Percentiles rank a stretch among this genome's conserved stretches.
Conservation (phyloP, 768 basidiomycete genomes). For the Collybia mongolica region DNA sequence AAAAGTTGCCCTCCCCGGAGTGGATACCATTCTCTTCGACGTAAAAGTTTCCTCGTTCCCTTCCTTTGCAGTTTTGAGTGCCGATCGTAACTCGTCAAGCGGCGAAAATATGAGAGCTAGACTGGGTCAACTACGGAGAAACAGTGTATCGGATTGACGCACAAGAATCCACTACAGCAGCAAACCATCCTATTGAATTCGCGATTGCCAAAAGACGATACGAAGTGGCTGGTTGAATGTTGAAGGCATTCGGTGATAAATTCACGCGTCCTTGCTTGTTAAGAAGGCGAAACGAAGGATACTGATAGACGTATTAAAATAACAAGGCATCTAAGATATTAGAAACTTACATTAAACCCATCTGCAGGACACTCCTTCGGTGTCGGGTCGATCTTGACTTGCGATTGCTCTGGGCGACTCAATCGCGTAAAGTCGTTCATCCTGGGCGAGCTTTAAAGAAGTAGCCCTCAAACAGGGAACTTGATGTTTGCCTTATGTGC, state of each 20-base stretch:
- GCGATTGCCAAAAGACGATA: slow-evolving; percentile 58
- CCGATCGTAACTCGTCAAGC: slow-evolving; percentile 56
- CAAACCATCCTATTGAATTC: slow-evolving; percentile 69
- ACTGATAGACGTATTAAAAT: slow-evolving; percentile 29
- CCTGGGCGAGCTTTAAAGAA: neutral
- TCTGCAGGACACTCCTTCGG: slow-evolving; percentile 37
- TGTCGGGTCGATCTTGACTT: slow-evolving; percentile 34
- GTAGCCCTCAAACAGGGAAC: slow-evolving; percentile 7
- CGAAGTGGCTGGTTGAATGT: slow-evolving; percentile 36
- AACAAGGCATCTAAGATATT: neutral
- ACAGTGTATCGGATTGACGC: slow-evolving; percentile 11
- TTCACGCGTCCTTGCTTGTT: slow-evolving; percentile 66
- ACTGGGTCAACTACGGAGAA: neutral
- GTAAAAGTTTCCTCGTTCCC: slow-evolving; percentile 37
- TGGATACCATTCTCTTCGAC: slow-evolving; percentile 49
- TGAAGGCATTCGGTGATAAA: slow-evolving; percentile 52
- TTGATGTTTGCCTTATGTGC: no score
- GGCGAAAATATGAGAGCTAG: slow-evolving; percentile 64
- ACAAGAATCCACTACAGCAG: slow-evolving; percentile 51
- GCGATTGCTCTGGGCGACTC: slow-evolving; percentile 31
- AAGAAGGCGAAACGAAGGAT: slow-evolving; percentile 45
- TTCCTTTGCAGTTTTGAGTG: slow-evolving; percentile 43
- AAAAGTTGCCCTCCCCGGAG: slow-evolving; percentile 45
- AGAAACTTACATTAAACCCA: slow-evolving; percentile 42
- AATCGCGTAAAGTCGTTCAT: slow-evolving; percentile 40